These are phyloP conservation scores for Diddensiella santjacobensis DNA, from an alignment of 805 yeast genomes.

Conservation along the genomic window DNA sequence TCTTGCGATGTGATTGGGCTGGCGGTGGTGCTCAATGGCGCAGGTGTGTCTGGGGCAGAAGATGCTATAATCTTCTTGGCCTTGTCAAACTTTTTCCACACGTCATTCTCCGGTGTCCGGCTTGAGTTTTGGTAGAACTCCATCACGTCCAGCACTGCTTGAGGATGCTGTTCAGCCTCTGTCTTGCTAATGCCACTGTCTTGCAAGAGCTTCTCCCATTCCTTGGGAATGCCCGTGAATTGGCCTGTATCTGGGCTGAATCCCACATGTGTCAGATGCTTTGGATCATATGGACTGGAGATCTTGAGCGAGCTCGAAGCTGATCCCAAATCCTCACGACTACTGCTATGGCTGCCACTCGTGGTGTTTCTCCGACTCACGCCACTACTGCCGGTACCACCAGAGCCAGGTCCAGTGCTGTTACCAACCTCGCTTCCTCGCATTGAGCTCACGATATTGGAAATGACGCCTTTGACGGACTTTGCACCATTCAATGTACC, in stretches of 20 bases:
- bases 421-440: constrained; percentile 7
- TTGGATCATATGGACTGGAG: constrained; percentile 87
- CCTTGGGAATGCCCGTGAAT: constrained; percentile 87
- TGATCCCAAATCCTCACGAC: constrained; percentile 4
- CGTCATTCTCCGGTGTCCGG: constrained; percentile 24
- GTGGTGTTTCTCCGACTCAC: constrained; percentile 1
- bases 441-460: constrained; percentile 25
- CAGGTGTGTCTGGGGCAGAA: constrained; percentile 14
- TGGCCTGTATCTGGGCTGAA: constrained; percentile 79
- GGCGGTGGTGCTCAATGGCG: constrained; percentile 5
- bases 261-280: constrained; percentile 94
- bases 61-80: constrained; percentile 16
- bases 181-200: constrained; percentile 84
- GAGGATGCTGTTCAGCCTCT: constrained; percentile 90
- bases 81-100: constrained; percentile 30
- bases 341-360: not conserved
- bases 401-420: not conserved
- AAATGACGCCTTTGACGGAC: constrained; percentile 25
- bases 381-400: not conserved
- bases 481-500: constrained; percentile 21
- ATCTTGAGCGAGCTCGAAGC: constrained; percentile 43
- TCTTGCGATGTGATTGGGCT: constrained; percentile 6
- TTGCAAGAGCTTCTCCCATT: constrained; percentile 80
- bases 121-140: constrained; percentile 55
- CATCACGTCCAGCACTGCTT: constrained; percentile 88